These are phyloP conservation scores for Aureobasidium sp. DNA, from an alignment of 2,329 filamentous ascomycete species.

Conservation along the genomic window DNA sequence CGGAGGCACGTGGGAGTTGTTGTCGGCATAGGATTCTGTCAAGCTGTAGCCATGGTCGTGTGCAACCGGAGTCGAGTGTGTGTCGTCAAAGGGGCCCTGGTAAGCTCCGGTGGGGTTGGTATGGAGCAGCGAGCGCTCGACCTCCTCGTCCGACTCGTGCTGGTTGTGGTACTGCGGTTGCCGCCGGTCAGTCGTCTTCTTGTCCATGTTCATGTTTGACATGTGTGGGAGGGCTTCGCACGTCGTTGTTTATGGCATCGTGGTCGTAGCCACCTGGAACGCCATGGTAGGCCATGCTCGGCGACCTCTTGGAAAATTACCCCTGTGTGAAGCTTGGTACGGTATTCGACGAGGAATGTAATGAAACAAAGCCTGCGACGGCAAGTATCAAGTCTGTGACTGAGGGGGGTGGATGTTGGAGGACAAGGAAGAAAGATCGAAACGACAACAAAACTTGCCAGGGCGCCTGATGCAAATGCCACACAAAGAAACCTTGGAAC, in stretches of 20 bases:
- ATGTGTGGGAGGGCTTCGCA: not conserved
- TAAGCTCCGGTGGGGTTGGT: slow-evolving; percentile 36
- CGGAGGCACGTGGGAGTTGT: slow-evolving; percentile 27
- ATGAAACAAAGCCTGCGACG: not conserved
- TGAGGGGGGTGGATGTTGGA: not conserved
- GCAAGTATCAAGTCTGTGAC: not conserved
- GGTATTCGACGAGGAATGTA: not conserved
- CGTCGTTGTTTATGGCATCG: slow-evolving; percentile 18
- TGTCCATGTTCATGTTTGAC: not conserved
- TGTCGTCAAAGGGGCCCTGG: slow-evolving; percentile 40
- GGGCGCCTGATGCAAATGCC: not conserved
- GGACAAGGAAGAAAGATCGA: not conserved
- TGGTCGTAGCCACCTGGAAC: slow-evolving; percentile 22
- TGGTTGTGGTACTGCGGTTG: slow-evolving; percentile 23
- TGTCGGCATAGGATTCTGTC: slow-evolving; percentile 41
- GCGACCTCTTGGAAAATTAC: not conserved
- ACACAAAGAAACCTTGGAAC: not conserved
- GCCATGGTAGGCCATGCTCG: slow-evolving; percentile 27
- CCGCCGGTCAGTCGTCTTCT: slow-evolving; percentile 3
- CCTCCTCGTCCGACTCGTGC: slow-evolving; percentile 35
- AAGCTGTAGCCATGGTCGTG: slow-evolving; percentile 37
- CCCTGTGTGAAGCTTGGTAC: not conserved
- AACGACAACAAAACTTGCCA: not conserved
- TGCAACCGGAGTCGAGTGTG: slow-evolving; percentile 29
- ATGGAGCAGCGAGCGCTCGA: slow-evolving; percentile 41